Base-by-base conservation (phyloP, 2,329 filamentous ascomycete species). In the Cordyceps javanica region DNA sequence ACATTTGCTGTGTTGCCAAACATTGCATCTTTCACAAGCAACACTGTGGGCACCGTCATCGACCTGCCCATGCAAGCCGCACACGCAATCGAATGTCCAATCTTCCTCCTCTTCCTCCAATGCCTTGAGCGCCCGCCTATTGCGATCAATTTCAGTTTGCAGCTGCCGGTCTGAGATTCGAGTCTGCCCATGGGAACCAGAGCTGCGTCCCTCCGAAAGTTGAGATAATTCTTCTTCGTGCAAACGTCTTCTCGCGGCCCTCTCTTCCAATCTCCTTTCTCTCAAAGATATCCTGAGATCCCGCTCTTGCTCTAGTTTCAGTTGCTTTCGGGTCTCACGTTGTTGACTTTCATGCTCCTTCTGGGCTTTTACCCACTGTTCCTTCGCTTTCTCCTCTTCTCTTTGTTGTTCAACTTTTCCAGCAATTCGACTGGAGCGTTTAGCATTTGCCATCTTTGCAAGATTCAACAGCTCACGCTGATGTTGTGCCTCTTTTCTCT, bases 1-100 rank as follows among this genome's bases (percentile, higher is more conserved):
- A 68, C 94, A 99, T 66, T 89, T 90, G 77, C 91, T 96, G 69
- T 99, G 94, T 70, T 97, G 93, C 94, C 94, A 99, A 49, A 96
- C 87, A 68, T 88, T 95, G 77, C 94, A 99, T 63, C 81, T 86
- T 68, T 99, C 94, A 73, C 94, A 99, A 28, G 92, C 89, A 62
- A 99, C 86, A 69, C 91, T 96, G 69, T 96, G 92, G 8, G 90
- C 88, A 36, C 94, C 94, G 69, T 97, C 94, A 66, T 99, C 94
- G 59, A 97, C 90, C 65, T 95, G 88, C 23, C 94, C 94, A 70
- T 96, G 87, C 23, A 91, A 81, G 26, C 93, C 93, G 70, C 94
- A 99, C 26, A 90, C 82, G 69, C 94, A 99, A 69, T 99, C 94
- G 65, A 99, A 99, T 39, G 91, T 82, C 94, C 94, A 97, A 53